Conservation (phyloP, 148 eudicot genomes). For the Fagopyrum tataricum region DNA sequence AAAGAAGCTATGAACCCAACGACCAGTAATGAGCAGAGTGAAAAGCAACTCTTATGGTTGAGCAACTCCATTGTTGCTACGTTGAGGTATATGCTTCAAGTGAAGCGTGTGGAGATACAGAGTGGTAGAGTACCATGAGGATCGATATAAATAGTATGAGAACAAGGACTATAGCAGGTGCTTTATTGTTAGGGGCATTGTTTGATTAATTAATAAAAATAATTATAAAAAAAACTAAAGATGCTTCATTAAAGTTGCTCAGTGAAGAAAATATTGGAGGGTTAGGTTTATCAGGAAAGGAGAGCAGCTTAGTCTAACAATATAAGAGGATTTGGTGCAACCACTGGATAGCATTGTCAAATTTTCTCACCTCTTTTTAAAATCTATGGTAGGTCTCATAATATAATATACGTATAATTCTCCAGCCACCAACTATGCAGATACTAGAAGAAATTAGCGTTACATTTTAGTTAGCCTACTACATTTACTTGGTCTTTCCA, state of each 20-base stretch:
- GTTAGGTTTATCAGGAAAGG: conserved; percentile 25
- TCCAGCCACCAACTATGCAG: conserved; percentile 1
- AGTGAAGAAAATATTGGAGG: conserved; percentile 7
- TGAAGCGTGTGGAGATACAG: not conserved
- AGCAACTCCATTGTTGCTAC: conserved; percentile 30
- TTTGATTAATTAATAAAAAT: not conserved
- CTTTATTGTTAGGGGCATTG: not conserved
- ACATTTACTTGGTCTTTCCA: not conserved
- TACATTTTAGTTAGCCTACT: not conserved
- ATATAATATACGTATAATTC: not conserved
- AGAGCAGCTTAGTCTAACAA: conserved; percentile 17
- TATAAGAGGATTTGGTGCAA: conserved; percentile 39
- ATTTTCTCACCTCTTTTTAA: not conserved
- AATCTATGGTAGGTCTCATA: not conserved
- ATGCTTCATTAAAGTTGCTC: not conserved
- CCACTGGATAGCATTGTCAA: conserved; percentile 25
- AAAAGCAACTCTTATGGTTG: conserved; percentile 15
- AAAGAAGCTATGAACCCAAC: conserved; percentile 28
- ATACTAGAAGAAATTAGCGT: not conserved
- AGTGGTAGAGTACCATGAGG: not conserved
- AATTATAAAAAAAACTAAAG: not conserved
- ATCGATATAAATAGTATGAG: conserved; percentile 7
- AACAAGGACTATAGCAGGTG: not conserved
- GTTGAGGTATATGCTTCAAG: conserved; percentile 4
- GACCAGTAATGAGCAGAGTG: conserved; percentile 26